A percentile compares a stretch with the other conserved stretches of the same genome.
phyloP scores from a whole-genome alignment of 1,284 basidiomycete species.

The Naganishia cerealis region DNA sequence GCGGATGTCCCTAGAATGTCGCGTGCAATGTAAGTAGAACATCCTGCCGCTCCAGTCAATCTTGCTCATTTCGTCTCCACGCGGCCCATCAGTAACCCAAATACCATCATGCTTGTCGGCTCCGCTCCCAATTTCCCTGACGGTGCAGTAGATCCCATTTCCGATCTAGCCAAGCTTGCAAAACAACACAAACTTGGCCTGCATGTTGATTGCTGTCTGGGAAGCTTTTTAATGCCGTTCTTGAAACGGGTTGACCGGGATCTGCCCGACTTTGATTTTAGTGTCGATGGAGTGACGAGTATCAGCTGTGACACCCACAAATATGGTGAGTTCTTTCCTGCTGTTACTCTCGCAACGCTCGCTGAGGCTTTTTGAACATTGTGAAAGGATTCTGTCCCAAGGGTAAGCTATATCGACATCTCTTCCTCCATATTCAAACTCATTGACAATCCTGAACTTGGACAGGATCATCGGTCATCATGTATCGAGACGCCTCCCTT shows the following conservation, averaged over 20 bases:
- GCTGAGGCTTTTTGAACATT: neutral
- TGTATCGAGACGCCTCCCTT: slow-evolving; percentile 76
- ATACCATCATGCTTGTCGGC: slow-evolving; percentile 71
- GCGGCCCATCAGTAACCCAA: slow-evolving; percentile 46
- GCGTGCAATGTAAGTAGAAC: slow-evolving; percentile 74
- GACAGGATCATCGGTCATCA: slow-evolving; percentile 84
- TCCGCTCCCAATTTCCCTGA: slow-evolving; percentile 91
- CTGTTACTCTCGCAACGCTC: neutral
- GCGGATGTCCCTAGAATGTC: slow-evolving; percentile 74
- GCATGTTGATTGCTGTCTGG: slow-evolving; percentile 91
- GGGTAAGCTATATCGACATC: slow-evolving; percentile 56
- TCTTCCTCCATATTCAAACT: neutral
- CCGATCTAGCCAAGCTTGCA: slow-evolving; percentile 74
- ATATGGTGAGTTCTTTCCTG: slow-evolving; percentile 54
- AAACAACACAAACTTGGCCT: slow-evolving; percentile 74
- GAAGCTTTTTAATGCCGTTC: slow-evolving; percentile 88
- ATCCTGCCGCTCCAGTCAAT: neutral
- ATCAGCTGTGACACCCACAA: slow-evolving; percentile 93
- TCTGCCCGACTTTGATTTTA: slow-evolving; percentile 70
- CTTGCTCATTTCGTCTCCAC: slow-evolving; percentile 2
- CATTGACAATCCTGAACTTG: slow-evolving; percentile 9
- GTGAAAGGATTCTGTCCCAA: slow-evolving; percentile 55
- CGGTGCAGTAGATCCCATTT: slow-evolving; percentile 85
- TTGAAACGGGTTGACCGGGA: slow-evolving; percentile 62
- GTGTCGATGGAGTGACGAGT: slow-evolving; percentile 81